These are phyloP conservation scores for Penicillium atrosanguineum DNA, from an alignment of 495 filamentous ascomycete species.

Conservation along the genomic window DNA sequence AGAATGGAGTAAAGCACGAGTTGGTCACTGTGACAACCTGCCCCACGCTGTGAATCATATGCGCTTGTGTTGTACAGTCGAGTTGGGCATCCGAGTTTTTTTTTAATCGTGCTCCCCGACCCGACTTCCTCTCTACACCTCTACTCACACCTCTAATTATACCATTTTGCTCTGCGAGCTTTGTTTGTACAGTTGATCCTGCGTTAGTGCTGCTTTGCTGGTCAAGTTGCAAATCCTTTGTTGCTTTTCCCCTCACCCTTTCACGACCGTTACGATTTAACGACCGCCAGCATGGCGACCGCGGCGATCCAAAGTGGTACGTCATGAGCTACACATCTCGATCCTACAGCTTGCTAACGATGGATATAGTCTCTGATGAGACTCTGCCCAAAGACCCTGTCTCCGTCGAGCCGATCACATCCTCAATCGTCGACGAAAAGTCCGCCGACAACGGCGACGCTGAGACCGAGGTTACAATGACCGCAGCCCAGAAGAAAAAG, in stretches of 20 bases:
- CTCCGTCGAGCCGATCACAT: slow-evolving; percentile 12
- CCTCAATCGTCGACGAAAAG: slow-evolving; percentile 15
- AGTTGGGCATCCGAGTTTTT: slow-evolving; percentile 21
- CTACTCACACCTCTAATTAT: slow-evolving; percentile 1
- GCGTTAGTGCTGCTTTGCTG: slow-evolving; percentile 25
- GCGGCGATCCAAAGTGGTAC: slow-evolving; percentile 24
- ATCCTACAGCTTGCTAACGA: not conserved
- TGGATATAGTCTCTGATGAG: slow-evolving; percentile 17
- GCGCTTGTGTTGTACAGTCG: slow-evolving; percentile 4
- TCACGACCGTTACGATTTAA: slow-evolving; percentile 26
- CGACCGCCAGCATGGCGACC: slow-evolving; percentile 21
- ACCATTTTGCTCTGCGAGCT: slow-evolving; percentile 19
- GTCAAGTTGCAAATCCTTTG: slow-evolving; percentile 25
- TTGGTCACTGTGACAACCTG: slow-evolving; percentile 28
- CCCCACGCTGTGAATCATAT: slow-evolving; percentile 12
- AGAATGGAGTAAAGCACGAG: slow-evolving; percentile 16
- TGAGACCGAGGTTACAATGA: slow-evolving; percentile 4
- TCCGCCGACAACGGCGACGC: slow-evolving; percentile 7
- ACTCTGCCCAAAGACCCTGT: slow-evolving; percentile 21
- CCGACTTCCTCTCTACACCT: slow-evolving; percentile 3
- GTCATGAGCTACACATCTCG: not conserved
- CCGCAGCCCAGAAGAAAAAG: slow-evolving; percentile 15
- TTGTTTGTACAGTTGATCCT: slow-evolving; percentile 21
- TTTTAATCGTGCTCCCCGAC: slow-evolving; percentile 7
- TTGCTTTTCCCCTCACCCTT: slow-evolving; percentile 8